phyloP scores from a whole-genome alignment of 2,329 filamentous ascomycete genomes.

The Pyrenophora graminea region DNA sequence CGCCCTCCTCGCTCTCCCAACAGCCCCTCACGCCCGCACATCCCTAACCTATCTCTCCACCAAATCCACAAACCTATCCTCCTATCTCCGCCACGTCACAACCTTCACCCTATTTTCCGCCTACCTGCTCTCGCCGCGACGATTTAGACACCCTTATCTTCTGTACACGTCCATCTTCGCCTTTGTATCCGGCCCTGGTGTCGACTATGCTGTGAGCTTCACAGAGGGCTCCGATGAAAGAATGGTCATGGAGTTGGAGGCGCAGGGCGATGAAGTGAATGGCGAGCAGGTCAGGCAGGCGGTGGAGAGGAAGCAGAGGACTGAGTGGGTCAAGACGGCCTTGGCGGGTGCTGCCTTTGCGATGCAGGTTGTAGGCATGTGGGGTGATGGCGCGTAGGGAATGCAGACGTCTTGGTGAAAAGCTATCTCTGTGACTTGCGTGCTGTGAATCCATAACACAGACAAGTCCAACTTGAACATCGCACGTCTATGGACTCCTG shows the following conservation, averaged over 20 bases:
- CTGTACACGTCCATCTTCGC: slow-evolving; percentile 79
- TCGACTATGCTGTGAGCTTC: slow-evolving; percentile 43
- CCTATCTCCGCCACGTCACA: slow-evolving; percentile 70
- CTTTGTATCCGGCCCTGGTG: slow-evolving; percentile 49
- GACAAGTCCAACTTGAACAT: too few relatives aligned
- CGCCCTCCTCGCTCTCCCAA: slow-evolving; percentile 77
- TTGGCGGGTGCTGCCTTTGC: slow-evolving; percentile 52
- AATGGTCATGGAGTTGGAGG: slow-evolving; percentile 36
- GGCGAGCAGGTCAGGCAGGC: slow-evolving; percentile 55
- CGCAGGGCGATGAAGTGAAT: slow-evolving; percentile 51
- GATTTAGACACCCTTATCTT: slow-evolving; percentile 83
- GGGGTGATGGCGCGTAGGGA: slow-evolving; percentile 50
- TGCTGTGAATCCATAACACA: too few relatives aligned
- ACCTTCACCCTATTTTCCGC: slow-evolving; percentile 75
- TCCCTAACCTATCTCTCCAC: slow-evolving; percentile 63
- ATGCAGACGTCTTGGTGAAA: too few relatives aligned
- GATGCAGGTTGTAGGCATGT: slow-evolving; percentile 54
- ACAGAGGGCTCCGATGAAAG: slow-evolving; percentile 28
- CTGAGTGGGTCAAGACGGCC: slow-evolving; percentile 50
- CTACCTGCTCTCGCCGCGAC: slow-evolving; percentile 74
- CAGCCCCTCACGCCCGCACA: slow-evolving; percentile 70
- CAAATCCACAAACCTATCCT: slow-evolving; percentile 56
- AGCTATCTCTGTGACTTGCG: too few relatives aligned
- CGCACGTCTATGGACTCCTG: too few relatives aligned
- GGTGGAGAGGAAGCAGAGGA: slow-evolving; percentile 49